Evolutionary conservation across 352 stramenopile species (phyloP).

Genomic region (Globisporangium sylvaticum): DNA sequence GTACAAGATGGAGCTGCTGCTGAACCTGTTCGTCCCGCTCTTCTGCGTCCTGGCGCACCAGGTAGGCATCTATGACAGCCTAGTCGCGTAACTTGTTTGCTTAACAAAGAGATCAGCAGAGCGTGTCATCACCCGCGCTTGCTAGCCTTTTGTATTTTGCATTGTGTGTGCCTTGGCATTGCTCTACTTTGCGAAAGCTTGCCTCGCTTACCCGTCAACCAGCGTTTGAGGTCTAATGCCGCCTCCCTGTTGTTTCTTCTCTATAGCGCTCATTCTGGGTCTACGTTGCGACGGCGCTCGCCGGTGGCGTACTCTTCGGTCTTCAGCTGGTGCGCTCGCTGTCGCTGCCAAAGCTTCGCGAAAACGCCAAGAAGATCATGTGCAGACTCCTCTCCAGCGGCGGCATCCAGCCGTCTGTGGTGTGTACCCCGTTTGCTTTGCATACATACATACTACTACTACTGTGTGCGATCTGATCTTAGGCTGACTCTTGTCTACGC

Average conservation of each 20-base stretch:
- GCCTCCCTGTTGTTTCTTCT: slow-evolving; percentile 6
- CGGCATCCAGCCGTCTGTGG: slow-evolving; percentile 50
- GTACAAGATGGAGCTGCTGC: slow-evolving; percentile 77
- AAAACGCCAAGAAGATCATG: slow-evolving; percentile 75
- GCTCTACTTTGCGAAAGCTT: background rate
- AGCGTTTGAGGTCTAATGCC: background rate
- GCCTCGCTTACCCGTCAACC: too few species aligned
- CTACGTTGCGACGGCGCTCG: slow-evolving; percentile 61
- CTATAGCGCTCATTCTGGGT: slow-evolving; percentile 74
- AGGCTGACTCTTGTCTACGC: background rate
- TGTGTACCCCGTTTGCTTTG: slow-evolving; percentile 17
- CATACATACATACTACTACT: too few species aligned
- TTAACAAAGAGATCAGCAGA: background rate
- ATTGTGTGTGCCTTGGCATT: background rate
- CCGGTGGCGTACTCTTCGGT: slow-evolving; percentile 48
- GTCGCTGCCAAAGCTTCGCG: slow-evolving; percentile 58
- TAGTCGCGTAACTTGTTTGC: background rate
- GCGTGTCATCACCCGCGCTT: background rate
- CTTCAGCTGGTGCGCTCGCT: slow-evolving; percentile 73
- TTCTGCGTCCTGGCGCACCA: slow-evolving; percentile 80
- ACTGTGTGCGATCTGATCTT: too few species aligned
- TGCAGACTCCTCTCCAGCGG: slow-evolving; percentile 55
- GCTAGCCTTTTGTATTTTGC: slow-evolving; percentile 11
- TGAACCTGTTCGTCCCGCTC: slow-evolving; percentile 70
- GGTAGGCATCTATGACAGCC: slow-evolving; percentile 29